Evolutionary conservation across 306 rosid genomes (phyloP), one percentile per base, ranked within the genome.

Genomic region (Heteromeles arbutifolia): DNA sequence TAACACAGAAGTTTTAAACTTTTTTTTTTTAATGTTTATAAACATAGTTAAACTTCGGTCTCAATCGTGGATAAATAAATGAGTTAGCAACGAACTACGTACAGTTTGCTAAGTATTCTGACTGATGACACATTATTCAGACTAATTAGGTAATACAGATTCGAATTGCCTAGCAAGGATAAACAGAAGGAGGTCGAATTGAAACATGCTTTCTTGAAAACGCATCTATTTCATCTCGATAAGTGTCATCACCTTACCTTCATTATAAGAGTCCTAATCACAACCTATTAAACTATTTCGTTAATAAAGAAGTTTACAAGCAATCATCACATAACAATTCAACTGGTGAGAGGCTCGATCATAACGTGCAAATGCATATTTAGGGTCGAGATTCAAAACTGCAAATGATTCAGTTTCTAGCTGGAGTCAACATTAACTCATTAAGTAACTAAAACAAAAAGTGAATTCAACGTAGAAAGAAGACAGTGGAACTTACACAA

Each of bases 401-500:
- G 8, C 11, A 63, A 31, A 63, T 3, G 39, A 63, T 28, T 70
- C 21, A n/a, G 15, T 14, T 52, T 7, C n/a, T 5, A 29, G 43
- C 28, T 4, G n/a, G 3, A 70, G 28, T 5, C 37, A 19, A 11
- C 19, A 4, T 18, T 11, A 25, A 59, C 17, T 25, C 26, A 22
- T 25, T 25, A 12, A 59, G 11, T 7, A 29, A 29, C 61, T 54
- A 59, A 70, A 18, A 24, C 8, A 31, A 71, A 31, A 18, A 21
- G 10, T 31, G 64, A 71, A 53, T 44, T 4, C 26, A 17, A 25
- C 11, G 11, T 18, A 31, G 32, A 50, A 66, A 24, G 3, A 75
- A 72, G 34, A 56, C 50, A 78, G 77, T 8, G 26, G 74, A 11
- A 77, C 84, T 74, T 43, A 86, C 86, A 74, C 19, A 6, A 61